phyloP scores from a whole-genome alignment of 768 basidiomycete species.

The Xerocomellus dryophilus region DNA sequence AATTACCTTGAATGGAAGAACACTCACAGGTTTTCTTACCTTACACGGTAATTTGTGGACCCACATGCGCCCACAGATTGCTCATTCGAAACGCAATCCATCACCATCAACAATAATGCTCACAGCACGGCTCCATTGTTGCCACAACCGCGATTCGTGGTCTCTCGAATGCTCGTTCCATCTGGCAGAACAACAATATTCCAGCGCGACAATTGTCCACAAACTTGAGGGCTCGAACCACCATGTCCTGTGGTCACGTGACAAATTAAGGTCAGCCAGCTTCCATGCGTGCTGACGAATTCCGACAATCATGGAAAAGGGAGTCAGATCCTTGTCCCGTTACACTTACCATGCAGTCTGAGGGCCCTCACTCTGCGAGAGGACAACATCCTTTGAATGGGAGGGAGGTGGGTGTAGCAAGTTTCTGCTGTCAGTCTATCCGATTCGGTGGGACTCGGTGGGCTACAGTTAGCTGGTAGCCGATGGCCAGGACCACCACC shows the following conservation, averaged over 20 bases:
- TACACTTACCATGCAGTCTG: neutral
- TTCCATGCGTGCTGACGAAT: neutral
- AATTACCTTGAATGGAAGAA: conserved; percentile 21
- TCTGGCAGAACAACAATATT: neutral
- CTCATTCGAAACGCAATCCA: conserved; percentile 27
- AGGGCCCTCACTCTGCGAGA: neutral
- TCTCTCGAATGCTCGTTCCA: conserved; percentile 3
- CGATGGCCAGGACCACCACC: too few relatives aligned
- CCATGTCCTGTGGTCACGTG: neutral
- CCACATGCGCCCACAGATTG: conserved; percentile 25
- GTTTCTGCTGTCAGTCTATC: neutral
- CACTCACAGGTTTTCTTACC: conserved; percentile 10
- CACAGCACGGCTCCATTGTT: conserved; percentile 1
- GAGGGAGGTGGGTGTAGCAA: neutral
- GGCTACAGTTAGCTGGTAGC: too few relatives aligned
- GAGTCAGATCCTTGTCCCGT: neutral
- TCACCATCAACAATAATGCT: conserved; percentile 11
- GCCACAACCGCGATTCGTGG: neutral
- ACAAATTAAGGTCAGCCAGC: neutral
- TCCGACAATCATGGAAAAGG: neutral
- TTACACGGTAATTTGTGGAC: conserved; percentile 28
- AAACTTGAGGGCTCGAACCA: neutral
- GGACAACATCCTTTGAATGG: neutral
- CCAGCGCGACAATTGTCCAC: conserved; percentile 7
- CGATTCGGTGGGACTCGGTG: too few relatives aligned